Percentiles rank a stretch among this genome's conserved stretches.
Conservation (phyloP, 352 stramenopile species). For the Phytopythium mirpurense region DNA sequence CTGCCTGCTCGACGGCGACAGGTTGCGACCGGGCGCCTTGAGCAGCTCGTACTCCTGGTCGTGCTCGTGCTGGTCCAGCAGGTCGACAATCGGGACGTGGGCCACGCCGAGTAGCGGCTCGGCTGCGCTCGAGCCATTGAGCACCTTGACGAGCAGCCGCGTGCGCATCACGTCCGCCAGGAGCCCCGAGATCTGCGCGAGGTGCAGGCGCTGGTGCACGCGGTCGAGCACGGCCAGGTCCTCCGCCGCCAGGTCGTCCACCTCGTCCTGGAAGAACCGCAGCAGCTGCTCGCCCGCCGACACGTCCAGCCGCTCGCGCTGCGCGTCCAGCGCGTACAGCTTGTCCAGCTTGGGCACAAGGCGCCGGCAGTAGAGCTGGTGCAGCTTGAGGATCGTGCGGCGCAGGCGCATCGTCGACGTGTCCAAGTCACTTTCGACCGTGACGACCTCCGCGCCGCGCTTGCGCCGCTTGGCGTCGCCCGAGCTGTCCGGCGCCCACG, state of each 20-base stretch:
- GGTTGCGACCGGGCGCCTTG: conserved; percentile 14
- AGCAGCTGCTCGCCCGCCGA: conserved; percentile 34
- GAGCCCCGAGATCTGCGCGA: conserved; percentile 51
- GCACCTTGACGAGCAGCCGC: conserved; percentile 46
- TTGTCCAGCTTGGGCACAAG: conserved; percentile 50
- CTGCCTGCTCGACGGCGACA: not conserved
- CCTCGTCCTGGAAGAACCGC: conserved; percentile 57
- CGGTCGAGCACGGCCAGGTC: conserved; percentile 42
- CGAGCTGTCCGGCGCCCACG: conserved; percentile 34
- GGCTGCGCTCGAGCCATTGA: conserved; percentile 44
- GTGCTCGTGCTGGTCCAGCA: conserved; percentile 58
- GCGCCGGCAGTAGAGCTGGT: conserved; percentile 38
- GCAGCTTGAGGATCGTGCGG: conserved; percentile 51
- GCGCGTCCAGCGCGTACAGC: conserved; percentile 44
- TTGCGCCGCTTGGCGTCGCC: conserved; percentile 11
- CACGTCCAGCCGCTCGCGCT: conserved; percentile 31
- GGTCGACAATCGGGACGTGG: conserved; percentile 57
- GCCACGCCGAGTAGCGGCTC: conserved; percentile 51
- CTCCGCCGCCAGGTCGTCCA: conserved; percentile 57
- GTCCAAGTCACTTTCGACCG: conserved; percentile 39
- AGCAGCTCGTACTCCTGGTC: conserved; percentile 53
- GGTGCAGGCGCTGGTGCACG: conserved; percentile 46
- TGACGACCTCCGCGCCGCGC: conserved; percentile 17
- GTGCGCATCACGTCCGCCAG: conserved; percentile 61
- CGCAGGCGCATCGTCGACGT: conserved; percentile 48